phyloP scores from a whole-genome alignment of 1,139 yeast species.

The Candida sp. region DNA sequence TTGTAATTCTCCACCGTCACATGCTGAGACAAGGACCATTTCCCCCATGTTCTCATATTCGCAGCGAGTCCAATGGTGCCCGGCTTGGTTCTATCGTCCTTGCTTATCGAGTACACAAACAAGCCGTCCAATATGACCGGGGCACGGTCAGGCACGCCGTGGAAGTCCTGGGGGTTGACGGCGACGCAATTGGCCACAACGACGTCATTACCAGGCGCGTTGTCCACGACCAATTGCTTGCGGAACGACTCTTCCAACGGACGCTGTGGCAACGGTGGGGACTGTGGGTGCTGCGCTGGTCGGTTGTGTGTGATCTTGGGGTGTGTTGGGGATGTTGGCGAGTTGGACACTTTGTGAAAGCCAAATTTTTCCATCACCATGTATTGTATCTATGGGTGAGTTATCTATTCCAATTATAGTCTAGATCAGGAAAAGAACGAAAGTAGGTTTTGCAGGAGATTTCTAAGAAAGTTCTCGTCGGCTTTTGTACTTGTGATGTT shows the following conservation, averaged over 20 bases:
- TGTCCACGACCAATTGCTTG: slow-evolving; percentile 47
- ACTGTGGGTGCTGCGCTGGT: slow-evolving; percentile 17
- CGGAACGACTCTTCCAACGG: slow-evolving; percentile 16
- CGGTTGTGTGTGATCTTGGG: slow-evolving; percentile 42
- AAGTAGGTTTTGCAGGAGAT: no score
- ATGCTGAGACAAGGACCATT: slow-evolving; percentile 77
- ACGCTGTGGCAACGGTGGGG: slow-evolving; percentile 14
- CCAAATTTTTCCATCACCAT: slow-evolving; percentile 48
- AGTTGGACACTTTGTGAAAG: slow-evolving; percentile 47
- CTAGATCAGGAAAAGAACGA: slow-evolving; percentile 1
- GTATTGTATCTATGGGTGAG: background rate
- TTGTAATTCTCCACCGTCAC: slow-evolving; percentile 61
- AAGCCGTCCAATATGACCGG: slow-evolving; percentile 69
- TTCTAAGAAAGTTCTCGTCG: no score
- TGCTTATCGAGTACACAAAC: slow-evolving; percentile 76
- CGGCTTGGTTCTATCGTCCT: slow-evolving; percentile 59
- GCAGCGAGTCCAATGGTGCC: slow-evolving; percentile 88
- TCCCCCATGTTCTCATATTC: slow-evolving; percentile 91
- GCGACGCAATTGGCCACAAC: slow-evolving; percentile 79
- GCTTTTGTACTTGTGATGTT: no score
- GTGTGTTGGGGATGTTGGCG: slow-evolving; percentile 39
- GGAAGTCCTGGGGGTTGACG: slow-evolving; percentile 78
- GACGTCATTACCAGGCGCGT: slow-evolving; percentile 67
- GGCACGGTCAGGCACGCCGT: slow-evolving; percentile 54
- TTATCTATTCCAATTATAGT: slow-evolving; percentile 3